A percentile compares a stretch with the other conserved stretches of the same genome.
Conservation (phyloP, 352 stramenopile species). For the Phytopythium ostracodes region DNA sequence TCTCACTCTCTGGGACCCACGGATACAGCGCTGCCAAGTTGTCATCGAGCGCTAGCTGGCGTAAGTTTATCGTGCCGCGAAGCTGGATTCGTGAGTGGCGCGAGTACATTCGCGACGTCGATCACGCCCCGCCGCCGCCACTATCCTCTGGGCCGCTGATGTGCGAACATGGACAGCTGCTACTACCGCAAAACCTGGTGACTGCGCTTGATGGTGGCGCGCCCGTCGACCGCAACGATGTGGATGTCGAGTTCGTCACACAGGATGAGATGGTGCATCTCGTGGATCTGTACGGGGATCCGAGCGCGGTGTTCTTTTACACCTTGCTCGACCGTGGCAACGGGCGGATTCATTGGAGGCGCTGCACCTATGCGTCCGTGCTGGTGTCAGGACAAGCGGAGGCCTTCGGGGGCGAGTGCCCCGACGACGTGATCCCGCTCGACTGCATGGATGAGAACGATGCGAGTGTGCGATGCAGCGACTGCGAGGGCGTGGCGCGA, state of each 20-base stretch:
- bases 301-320: slow-evolving; percentile 48
- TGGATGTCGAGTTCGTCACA: slow-evolving; percentile 59
- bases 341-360: slow-evolving; percentile 34
- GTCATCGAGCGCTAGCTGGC: slow-evolving; percentile 13
- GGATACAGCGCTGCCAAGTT: slow-evolving; percentile 8
- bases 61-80: slow-evolving; percentile 59
- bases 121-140: slow-evolving; percentile 25
- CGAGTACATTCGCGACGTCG: slow-evolving; percentile 71
- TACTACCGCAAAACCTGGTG: slow-evolving; percentile 45
- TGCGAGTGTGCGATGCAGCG: slow-evolving; percentile 30
- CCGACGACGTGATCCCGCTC: slow-evolving; percentile 22
- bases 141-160: slow-evolving; percentile 31
- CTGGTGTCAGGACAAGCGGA: slow-evolving; percentile 19
- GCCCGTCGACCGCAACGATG: slow-evolving; percentile 31
- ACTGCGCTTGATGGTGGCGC: slow-evolving; percentile 33
- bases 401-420: slow-evolving; percentile 12
- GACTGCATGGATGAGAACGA: slow-evolving; percentile 26
- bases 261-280: slow-evolving; percentile 59
- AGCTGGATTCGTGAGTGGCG: slow-evolving; percentile 62
- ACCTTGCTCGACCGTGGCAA: slow-evolving; percentile 22
- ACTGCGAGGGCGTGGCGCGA: slow-evolving; percentile 44
- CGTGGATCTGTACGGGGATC: slow-evolving; percentile 48
- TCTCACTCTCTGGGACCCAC: slow-evolving; percentile 25
- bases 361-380: slow-evolving; percentile 39
- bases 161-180: slow-evolving; percentile 52